phyloP scores from a whole-genome alignment of 768 basidiomycete species.

The Aureoboletus auriporus region DNA sequence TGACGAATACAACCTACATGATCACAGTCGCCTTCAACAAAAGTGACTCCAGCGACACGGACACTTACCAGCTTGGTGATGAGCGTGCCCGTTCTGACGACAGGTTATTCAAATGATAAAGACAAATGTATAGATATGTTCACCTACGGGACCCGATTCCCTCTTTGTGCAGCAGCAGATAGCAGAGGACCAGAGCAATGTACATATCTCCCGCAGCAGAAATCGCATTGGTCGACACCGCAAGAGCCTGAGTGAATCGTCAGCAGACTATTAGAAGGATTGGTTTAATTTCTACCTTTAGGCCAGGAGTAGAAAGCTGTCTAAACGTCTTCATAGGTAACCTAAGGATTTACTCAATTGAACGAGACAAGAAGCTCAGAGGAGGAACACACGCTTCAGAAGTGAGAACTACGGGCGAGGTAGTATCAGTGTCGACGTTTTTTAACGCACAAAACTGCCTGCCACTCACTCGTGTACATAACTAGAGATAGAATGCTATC shows the following conservation, averaged over 20 bases:
- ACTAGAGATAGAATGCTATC: too few relatives aligned
- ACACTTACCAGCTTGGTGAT: slow-evolving; percentile 42
- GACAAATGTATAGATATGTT: neutral
- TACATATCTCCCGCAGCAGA: slow-evolving; percentile 49
- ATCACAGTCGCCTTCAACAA: neutral
- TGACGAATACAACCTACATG: slow-evolving; percentile 46
- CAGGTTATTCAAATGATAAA: neutral
- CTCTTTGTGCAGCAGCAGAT: slow-evolving; percentile 43
- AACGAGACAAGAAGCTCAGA: too few relatives aligned
- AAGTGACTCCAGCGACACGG: neutral
- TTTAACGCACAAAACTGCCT: too few relatives aligned
- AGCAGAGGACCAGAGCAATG: slow-evolving; percentile 46
- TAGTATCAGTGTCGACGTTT: too few relatives aligned
- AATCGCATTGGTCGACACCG: slow-evolving; percentile 54
- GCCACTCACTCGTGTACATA: too few relatives aligned
- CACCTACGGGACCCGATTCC: slow-evolving; percentile 52
- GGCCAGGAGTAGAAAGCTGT: slow-evolving; percentile 31
- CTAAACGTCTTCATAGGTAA: slow-evolving; percentile 36
- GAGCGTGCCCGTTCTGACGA: slow-evolving; percentile 43
- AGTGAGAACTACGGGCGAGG: too few relatives aligned
- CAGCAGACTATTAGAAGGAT: neutral
- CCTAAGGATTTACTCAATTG: too few relatives aligned
- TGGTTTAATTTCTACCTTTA: slow-evolving; percentile 37
- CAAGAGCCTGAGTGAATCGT: slow-evolving; percentile 28
- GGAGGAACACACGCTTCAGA: too few relatives aligned